Conservation (phyloP, 2,329 filamentous ascomycete genomes). For the Colletotrichum spinosum region DNA sequence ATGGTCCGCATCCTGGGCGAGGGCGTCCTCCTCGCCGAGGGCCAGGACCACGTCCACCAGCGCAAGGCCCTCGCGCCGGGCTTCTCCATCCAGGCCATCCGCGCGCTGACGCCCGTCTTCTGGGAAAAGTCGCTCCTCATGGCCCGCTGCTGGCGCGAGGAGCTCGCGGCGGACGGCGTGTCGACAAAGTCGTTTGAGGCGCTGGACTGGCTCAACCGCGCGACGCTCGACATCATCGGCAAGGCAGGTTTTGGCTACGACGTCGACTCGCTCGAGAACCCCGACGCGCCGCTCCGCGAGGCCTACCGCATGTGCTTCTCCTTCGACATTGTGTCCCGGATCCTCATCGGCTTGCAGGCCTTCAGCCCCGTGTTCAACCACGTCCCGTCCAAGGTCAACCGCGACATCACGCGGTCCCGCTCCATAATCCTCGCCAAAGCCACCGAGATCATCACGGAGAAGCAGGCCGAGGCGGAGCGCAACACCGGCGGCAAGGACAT, state of each 20-base stretch:
- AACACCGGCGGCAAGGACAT: conserved; percentile 50
- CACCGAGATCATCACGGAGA: conserved; percentile 50
- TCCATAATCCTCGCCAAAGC: conserved; percentile 49
- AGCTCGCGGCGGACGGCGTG: no score
- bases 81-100: no score
- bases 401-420: conserved; percentile 48
- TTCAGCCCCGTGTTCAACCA: conserved; percentile 53
- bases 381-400: conserved; percentile 53
- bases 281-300: conserved; percentile 50
- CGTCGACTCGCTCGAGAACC: conserved; percentile 52
- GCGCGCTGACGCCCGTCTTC: no score
- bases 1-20: conserved; percentile 58
- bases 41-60: no score
- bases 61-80: no score
- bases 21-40: conserved; percentile 46
- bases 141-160: no score
- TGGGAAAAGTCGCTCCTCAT: no score
- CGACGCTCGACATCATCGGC: conserved; percentile 54
- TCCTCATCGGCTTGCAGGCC: conserved; percentile 55
- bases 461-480: conserved; percentile 47
- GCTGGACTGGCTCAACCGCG: no score
- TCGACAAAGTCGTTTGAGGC: no score
- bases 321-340: conserved; percentile 48
- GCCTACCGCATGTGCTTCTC: conserved; percentile 56
- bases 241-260: conserved; percentile 55